These are phyloP conservation scores for Pleurotus tuber-regium DNA, from an alignment of 768 basidiomycete species.

Conservation along the genomic window DNA sequence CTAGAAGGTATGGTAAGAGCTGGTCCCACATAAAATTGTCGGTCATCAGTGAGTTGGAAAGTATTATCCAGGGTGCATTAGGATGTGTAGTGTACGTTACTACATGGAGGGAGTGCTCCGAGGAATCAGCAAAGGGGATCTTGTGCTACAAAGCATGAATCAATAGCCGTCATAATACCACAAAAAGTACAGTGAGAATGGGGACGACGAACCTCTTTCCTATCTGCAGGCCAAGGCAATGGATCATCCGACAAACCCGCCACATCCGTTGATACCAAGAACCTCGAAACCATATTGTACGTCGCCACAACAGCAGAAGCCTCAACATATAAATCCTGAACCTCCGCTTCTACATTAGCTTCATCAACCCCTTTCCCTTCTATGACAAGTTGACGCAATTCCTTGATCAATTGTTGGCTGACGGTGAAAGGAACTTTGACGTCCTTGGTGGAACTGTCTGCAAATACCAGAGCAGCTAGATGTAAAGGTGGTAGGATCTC, in stretches of 20 bases:
- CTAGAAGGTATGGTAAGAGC: constrained; percentile 39
- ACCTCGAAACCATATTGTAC: constrained; percentile 73
- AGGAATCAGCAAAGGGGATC: constrained; percentile 32
- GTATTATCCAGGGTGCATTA: constrained; percentile 48
- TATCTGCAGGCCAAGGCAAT: constrained; percentile 50
- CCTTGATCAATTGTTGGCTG: constrained; percentile 36
- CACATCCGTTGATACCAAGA: constrained; percentile 60
- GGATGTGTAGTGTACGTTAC: constrained; percentile 37
- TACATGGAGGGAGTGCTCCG: constrained; percentile 37
- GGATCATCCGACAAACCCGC: constrained; percentile 45
- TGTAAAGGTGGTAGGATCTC: constrained; percentile 46
- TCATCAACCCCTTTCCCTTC: constrained; percentile 15
- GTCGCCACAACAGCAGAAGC: constrained; percentile 48
- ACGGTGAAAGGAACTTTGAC: constrained; percentile 42
- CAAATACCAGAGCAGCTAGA: constrained; percentile 51
- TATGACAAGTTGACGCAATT: constrained; percentile 27
- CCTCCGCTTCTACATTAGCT: constrained; percentile 23
- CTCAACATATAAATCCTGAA: constrained; percentile 52
- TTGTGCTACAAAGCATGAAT: constrained; percentile 29
- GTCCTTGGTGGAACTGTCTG: constrained; percentile 54
- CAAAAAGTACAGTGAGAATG: background rate
- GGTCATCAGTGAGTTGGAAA: constrained; percentile 50
- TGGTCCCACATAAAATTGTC: constrained; percentile 46
- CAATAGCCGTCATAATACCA: background rate
- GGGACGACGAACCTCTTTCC: constrained; percentile 33